A percentile compares a stretch with the other conserved stretches of the same genome.
phyloP scores from a whole-genome alignment of 768 basidiomycete species.

The Mycena epipterygia region DNA sequence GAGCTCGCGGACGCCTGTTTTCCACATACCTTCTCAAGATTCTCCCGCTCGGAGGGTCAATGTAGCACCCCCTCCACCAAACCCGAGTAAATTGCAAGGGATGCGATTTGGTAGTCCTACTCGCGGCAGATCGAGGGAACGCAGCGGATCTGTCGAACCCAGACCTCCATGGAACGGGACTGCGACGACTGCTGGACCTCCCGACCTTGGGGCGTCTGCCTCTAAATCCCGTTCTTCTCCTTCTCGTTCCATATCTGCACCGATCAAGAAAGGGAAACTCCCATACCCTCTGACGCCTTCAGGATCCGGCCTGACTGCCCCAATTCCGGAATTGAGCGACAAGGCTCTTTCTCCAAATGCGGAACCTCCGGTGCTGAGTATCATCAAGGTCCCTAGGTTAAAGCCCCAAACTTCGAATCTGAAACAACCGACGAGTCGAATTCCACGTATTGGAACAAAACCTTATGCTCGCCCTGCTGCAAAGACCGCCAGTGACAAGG shows the following conservation, averaged over 20 bases:
- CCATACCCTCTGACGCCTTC: slow-evolving; percentile 33
- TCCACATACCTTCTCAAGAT: slow-evolving; percentile 51
- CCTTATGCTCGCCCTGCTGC: slow-evolving; percentile 64
- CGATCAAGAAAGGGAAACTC: slow-evolving; percentile 34
- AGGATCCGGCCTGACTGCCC: slow-evolving; percentile 13
- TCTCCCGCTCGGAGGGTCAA: slow-evolving; percentile 60
- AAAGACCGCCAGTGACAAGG: slow-evolving; percentile 24
- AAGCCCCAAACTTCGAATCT: too few species aligned
- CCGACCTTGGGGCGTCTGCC: slow-evolving; percentile 14
- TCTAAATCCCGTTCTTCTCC: slow-evolving; percentile 24
- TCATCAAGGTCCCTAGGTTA: slow-evolving; percentile 51
- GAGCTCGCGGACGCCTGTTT: slow-evolving; percentile 40
- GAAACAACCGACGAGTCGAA: slow-evolving; percentile 68
- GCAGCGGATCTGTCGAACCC: slow-evolving; percentile 55
- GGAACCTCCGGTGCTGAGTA: slow-evolving; percentile 42
- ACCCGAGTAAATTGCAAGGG: slow-evolving; percentile 46
- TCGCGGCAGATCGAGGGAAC: slow-evolving; percentile 40
- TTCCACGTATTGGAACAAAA: slow-evolving; percentile 71
- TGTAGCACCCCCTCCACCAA: slow-evolving; percentile 51
- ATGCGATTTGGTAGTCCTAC: slow-evolving; percentile 46
- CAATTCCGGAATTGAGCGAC: slow-evolving; percentile 17
- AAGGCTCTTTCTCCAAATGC: slow-evolving; percentile 2
- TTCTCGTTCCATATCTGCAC: slow-evolving; percentile 24
- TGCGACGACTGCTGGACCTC: slow-evolving; percentile 15
- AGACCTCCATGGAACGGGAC: slow-evolving; percentile 35